Evolutionary conservation across 1,139 yeast genomes (phyloP).

Genomic region (Arxiozyma telluris): DNA sequence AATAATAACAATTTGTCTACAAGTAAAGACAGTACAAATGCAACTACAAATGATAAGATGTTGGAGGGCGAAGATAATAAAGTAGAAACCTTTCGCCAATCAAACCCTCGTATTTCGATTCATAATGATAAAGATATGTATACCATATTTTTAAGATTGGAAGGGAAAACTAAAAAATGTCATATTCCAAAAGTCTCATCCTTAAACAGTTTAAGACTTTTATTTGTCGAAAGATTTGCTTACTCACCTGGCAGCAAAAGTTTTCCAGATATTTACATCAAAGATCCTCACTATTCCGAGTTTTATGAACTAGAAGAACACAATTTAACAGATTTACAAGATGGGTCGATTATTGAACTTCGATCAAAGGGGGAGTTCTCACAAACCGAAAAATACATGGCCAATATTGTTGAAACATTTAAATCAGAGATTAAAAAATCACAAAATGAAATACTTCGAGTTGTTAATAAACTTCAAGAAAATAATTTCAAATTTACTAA

Average conservation of each 20-base stretch:
- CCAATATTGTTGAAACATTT: conserved; percentile 25
- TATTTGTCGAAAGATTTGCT: conserved; percentile 82
- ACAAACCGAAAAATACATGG: conserved; percentile 7
- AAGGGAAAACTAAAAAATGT: conserved; percentile 56
- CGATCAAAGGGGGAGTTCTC: conserved; percentile 5
- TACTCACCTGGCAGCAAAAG: conserved; percentile 62
- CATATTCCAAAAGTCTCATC: conserved; percentile 43
- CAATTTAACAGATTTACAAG: conserved; percentile 46
- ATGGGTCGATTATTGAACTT: conserved; percentile 47
- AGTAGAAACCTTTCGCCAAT: background rate
- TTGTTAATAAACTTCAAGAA: background rate
- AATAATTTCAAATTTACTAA: background rate
- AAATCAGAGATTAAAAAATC: conserved; percentile 16
- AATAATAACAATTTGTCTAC: background rate
- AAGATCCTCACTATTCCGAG: conserved; percentile 50
- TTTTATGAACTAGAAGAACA: conserved; percentile 77
- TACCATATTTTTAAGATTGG: conserved; percentile 47
- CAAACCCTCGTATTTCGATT: background rate
- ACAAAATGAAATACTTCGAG: conserved; percentile 11
- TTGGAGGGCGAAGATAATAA: background rate
- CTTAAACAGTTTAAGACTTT: conserved; percentile 55
- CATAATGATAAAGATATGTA: conserved; percentile 8
- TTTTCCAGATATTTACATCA: conserved; percentile 77
- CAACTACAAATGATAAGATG: background rate
- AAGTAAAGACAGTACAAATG: background rate